A percentile compares a stretch with the other conserved stretches of the same genome.
Evolutionary conservation across 768 basidiomycete genomes (phyloP).

Genomic region (Tylopilus subfusipes): DNA sequence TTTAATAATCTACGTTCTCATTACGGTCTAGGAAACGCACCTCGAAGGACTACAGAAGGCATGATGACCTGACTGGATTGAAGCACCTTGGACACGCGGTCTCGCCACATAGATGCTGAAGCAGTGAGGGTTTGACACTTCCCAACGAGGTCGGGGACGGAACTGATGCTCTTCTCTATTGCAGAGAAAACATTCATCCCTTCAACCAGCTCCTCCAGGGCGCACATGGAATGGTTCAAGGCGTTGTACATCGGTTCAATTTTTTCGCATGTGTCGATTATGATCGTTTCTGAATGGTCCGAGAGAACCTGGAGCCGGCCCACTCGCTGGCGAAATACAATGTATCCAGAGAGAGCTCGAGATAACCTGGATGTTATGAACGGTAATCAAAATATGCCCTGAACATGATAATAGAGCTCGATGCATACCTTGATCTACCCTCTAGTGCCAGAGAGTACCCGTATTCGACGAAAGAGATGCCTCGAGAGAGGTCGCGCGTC

Average conservation of each 20-base stretch:
- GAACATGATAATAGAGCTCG: not conserved
- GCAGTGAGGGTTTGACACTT: constrained; percentile 24
- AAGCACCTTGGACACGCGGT: constrained; percentile 23
- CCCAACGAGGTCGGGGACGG: constrained; percentile 24
- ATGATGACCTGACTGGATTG: constrained; percentile 19
- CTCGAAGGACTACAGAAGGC: constrained; percentile 35
- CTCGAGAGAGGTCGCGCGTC: constrained; percentile 84
- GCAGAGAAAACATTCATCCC: constrained; percentile 34
- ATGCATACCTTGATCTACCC: constrained; percentile 59
- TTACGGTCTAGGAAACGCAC: constrained; percentile 24
- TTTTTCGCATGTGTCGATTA: constrained; percentile 10
- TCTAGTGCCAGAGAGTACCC: constrained; percentile 65
- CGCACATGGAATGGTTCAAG: constrained; percentile 19
- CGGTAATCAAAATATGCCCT: not conserved
- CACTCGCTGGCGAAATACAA: constrained; percentile 12
- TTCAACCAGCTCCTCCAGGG: constrained; percentile 38
- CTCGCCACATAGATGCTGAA: constrained; percentile 29
- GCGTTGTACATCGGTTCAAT: constrained; percentile 21
- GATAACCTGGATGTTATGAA: constrained; percentile 13
- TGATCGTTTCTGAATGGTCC: constrained; percentile 19
- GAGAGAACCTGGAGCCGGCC: constrained; percentile 21
- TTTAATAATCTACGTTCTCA: not conserved
- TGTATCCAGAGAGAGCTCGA: constrained; percentile 16
- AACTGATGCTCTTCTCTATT: constrained; percentile 23
- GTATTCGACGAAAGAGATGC: constrained; percentile 74